Percentiles rank a stretch among this genome's conserved stretches.
Evolutionary conservation across 106 monocot genomes (phyloP).

Genomic region (Agapanthus africanus): DNA sequence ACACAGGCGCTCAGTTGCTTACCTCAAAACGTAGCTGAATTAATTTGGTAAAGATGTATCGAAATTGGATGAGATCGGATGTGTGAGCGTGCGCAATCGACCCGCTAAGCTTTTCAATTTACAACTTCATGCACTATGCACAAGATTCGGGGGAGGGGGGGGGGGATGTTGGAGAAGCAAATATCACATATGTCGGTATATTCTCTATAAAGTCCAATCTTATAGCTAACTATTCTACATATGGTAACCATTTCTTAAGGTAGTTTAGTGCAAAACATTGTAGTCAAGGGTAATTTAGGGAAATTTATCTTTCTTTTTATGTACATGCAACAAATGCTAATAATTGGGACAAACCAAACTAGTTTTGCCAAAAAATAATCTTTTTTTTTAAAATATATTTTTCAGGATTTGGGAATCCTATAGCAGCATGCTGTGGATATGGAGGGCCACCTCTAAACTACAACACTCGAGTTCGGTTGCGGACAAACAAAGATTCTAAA

Average conservation of each 20-base stretch:
- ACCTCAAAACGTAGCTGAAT: too few relatives aligned
- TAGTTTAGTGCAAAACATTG: too few relatives aligned
- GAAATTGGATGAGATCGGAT: conserved; percentile 70
- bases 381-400: too few relatives aligned
- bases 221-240: conserved; percentile 65
- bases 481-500: conserved; percentile 62
- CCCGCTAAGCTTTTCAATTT: conserved; percentile 79
- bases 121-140: conserved; percentile 74
- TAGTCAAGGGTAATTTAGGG: too few relatives aligned
- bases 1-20: too few relatives aligned
- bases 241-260: too few relatives aligned
- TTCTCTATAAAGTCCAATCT: conserved; percentile 68
- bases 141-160: conserved; percentile 48
- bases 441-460: conserved; percentile 73
- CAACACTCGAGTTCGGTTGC: conserved; percentile 43
- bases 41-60: conserved; percentile 75
- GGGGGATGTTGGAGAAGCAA: conserved; percentile 41
- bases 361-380: too few relatives aligned
- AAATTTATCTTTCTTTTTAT: too few relatives aligned
- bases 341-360: too few relatives aligned
- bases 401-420: conserved; percentile 62
- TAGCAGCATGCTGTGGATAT: conserved; percentile 60
- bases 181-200: conserved; percentile 54
- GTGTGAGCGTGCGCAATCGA: conserved; percentile 64
- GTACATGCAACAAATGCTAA: too few relatives aligned